Percentiles rank a stretch among this genome's conserved stretches.
phyloP scores from a whole-genome alignment of 352 stramenopile species.

The Phytophthora capsici region DNA sequence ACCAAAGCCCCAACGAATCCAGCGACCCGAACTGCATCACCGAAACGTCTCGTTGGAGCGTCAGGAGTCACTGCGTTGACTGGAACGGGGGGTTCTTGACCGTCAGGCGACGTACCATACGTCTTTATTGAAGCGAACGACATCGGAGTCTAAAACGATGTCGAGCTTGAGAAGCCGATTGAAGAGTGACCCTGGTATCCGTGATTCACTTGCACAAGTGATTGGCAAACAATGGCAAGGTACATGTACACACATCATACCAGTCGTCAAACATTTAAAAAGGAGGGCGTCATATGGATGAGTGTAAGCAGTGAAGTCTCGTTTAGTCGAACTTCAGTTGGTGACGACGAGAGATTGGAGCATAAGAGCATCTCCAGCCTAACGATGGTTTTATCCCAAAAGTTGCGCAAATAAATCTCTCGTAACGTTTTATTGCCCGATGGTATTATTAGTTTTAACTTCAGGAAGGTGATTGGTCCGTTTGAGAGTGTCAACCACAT shows the following conservation, averaged over 20 bases:
- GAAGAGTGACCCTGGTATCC: conserved; percentile 13
- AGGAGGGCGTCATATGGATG: conserved; percentile 1
- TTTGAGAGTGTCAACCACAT: not conserved
- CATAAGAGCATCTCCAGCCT: too few relatives aligned
- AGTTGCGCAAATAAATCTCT: too few relatives aligned
- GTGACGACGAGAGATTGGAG: not conserved
- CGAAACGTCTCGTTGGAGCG: conserved; percentile 12
- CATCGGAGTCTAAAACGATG: conserved; percentile 1
- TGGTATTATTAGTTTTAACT: too few relatives aligned
- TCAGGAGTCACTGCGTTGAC: not conserved
- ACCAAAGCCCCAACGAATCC: conserved; percentile 14
- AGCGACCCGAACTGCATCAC: conserved; percentile 18
- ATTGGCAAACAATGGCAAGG: not conserved
- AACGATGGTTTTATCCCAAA: too few relatives aligned
- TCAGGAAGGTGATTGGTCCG: not conserved
- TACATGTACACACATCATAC: conserved; percentile 19
- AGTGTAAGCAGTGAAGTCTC: not conserved
- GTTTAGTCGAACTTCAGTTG: too few relatives aligned
- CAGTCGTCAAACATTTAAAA: conserved; percentile 2
- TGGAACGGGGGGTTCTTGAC: not conserved
- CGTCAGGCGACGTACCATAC: conserved; percentile 16
- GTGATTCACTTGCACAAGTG: not conserved
- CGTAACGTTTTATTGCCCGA: too few relatives aligned
- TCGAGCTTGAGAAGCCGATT: conserved; percentile 11
- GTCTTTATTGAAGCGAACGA: conserved; percentile 18